Base-by-base conservation (phyloP, 768 basidiomycete genomes). In the Russula sp. region DNA sequence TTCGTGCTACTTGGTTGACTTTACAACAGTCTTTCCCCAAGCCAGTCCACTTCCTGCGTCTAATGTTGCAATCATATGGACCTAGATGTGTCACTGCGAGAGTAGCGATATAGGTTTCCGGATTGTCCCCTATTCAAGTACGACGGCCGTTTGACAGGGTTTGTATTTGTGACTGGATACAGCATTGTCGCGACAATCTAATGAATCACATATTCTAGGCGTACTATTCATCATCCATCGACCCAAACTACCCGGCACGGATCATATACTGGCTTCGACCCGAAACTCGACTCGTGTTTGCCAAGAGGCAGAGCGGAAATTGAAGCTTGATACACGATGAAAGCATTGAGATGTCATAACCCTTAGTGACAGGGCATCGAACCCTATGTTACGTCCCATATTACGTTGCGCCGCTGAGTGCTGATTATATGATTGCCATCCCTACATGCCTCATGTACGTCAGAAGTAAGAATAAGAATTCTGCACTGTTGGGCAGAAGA, bases 111-210 rank as follows among this genome's bases (percentile, higher is more conserved):
- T n/a, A 18, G 24, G 14, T 11, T 24, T 34, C 7, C 1, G 7
- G 5, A 11, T 28, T 7, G 14, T 13, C 30, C 16, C 38, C 52
- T 44, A 36, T 10, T 54, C 61, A 9, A 18, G 18, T 24, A 13
- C 10, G 32, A 46, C 30, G 42, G 26, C 30, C 48, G 28, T 50
- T 40, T 56, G 34, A 57, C 61, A 30, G n/a, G n/a, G n/a, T n/a
- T n/a, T n/a, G n/a, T n/a, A n/a, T 18, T 24, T 52, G 46, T 16
- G 24, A 24, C 61, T 24, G 32, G 20, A 28, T 46, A 20, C 18
- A 0, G 38, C 30, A n/a, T 32, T 32, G n/a, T n/a, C 34, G 52
- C 9, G n/a, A n/a, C n/a, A n/a, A 30, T 5, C 6, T 16, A 22
- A 8, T 18, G 14, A 10, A 28, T 48, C 24, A 50, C 16, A 44